These are phyloP conservation scores for Termitomyces eurrhizus DNA, from an alignment of 768 basidiomycete genomes.

Conservation along the genomic window DNA sequence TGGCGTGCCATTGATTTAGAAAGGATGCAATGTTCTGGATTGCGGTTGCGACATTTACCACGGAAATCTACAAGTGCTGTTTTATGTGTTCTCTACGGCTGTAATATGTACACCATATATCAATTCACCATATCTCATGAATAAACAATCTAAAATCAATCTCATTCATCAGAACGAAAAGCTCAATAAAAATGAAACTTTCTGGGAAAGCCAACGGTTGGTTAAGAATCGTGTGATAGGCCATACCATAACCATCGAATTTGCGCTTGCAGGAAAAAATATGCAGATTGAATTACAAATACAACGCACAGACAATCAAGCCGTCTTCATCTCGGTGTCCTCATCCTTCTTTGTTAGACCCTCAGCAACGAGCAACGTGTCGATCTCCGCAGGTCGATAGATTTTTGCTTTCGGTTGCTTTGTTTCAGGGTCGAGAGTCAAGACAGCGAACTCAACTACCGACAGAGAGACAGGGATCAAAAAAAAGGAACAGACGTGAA, in stretches of 20 bases:
- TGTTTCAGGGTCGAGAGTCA: conserved; percentile 77
- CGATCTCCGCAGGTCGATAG: conserved; percentile 84
- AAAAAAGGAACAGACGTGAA: background rate
- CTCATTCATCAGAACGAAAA: background rate
- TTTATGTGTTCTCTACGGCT: background rate
- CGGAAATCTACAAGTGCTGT: background rate
- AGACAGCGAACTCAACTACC: conserved; percentile 92
- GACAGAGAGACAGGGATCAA: background rate
- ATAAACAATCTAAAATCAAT: background rate
- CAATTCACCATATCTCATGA: background rate
- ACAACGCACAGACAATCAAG: conserved; percentile 23
- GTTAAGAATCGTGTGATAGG: background rate
- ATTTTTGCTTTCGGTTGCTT: conserved; percentile 88
- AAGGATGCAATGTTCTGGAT: background rate
- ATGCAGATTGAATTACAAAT: conserved; percentile 25
- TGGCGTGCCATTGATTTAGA: conserved; percentile 68
- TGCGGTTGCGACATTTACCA: background rate
- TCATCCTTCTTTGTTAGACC: conserved; percentile 87
- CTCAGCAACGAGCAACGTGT: conserved; percentile 72
- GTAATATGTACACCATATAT: background rate
- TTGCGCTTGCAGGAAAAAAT: background rate
- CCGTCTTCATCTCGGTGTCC: conserved; percentile 72
- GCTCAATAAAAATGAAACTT: background rate
- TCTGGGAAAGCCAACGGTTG: background rate
- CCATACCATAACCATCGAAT: background rate